Conservation (phyloP, 2,329 filamentous ascomycete genomes). For the Chlorencoelia australis region DNA sequence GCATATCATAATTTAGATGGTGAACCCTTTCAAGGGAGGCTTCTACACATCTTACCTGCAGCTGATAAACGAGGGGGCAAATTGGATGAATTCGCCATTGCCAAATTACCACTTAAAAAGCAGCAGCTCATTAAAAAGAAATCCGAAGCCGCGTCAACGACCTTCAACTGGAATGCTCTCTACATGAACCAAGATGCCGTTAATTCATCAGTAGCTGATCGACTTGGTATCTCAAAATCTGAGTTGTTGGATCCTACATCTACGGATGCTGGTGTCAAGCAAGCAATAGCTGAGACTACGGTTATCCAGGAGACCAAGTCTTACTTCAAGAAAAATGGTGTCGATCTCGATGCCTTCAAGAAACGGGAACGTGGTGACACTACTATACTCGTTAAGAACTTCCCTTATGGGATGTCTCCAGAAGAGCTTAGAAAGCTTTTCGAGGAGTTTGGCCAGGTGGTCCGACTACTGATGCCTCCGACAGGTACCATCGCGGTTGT, state of each 20-base stretch:
- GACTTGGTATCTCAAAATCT: constrained; percentile 81
- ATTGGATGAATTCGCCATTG: constrained; percentile 79
- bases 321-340: constrained; percentile 79
- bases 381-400: constrained; percentile 88
- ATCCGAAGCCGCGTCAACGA: constrained; percentile 63
- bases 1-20: constrained; percentile 76
- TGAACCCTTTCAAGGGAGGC: constrained; percentile 80
- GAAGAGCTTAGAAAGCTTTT: constrained; percentile 45
- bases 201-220: constrained; percentile 76
- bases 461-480: constrained; percentile 81
- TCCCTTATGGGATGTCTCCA: constrained; percentile 57
- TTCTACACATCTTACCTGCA: constrained; percentile 82
- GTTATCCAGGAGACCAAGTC: constrained; percentile 93
- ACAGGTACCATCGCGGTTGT: constrained; percentile 89
- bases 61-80: constrained; percentile 71
- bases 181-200: constrained; percentile 97
- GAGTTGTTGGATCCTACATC: constrained; percentile 93
- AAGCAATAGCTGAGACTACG: constrained; percentile 92
- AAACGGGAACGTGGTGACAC: constrained; percentile 74
- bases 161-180: constrained; percentile 99
- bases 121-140: constrained; percentile 85
- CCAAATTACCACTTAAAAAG: constrained; percentile 88
- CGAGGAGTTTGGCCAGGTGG: constrained; percentile 60
- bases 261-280: constrained; percentile 87
- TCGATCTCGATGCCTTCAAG: constrained; percentile 89